A percentile compares a stretch with the other conserved stretches of the same genome.
phyloP scores from a whole-genome alignment of 495 filamentous ascomycete genomes.

The Pseudoneurospora amorphoporcata region DNA sequence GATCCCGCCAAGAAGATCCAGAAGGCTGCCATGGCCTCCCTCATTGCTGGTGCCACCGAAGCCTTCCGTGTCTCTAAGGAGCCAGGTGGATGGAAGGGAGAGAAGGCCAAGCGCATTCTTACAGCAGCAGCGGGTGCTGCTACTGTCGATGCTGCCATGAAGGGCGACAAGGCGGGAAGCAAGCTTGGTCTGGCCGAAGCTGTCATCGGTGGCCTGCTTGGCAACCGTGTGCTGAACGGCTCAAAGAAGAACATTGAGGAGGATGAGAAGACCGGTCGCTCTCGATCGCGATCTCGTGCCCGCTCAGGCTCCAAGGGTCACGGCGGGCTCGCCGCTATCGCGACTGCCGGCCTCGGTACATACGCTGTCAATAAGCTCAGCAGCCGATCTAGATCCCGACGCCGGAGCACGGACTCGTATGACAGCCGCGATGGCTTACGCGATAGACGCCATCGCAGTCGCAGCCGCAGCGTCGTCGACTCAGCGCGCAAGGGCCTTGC shows the following conservation, averaged over 20 bases:
- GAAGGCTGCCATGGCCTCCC: conserved; percentile 76
- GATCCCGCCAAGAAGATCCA: conserved; percentile 56
- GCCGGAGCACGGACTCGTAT: conserved; percentile 37
- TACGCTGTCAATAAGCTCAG: conserved; percentile 71
- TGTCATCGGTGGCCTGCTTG: conserved; percentile 73
- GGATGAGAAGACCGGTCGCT: conserved; percentile 39
- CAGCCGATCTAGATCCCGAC: conserved; percentile 51
- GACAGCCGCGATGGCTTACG: conserved; percentile 36
- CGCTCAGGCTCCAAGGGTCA: conserved; percentile 29
- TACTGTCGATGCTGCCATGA: conserved; percentile 66
- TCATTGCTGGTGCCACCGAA: conserved; percentile 77
- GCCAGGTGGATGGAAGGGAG: conserved; percentile 72
- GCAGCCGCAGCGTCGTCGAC: conserved; percentile 42
- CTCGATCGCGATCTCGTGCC: conserved; percentile 43
- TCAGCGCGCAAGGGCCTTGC: conserved; percentile 32
- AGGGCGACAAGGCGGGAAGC: conserved; percentile 57
- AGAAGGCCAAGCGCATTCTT: conserved; percentile 77
- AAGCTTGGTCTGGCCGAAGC: conserved; percentile 60
- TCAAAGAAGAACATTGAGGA: conserved; percentile 51
- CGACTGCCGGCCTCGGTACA: conserved; percentile 64
- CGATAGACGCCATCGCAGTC: conserved; percentile 30
- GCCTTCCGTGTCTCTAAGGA: conserved; percentile 81
- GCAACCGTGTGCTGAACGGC: conserved; percentile 72
- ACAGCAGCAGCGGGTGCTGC: conserved; percentile 80
- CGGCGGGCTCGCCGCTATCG: conserved; percentile 53